A percentile compares a stretch with the other conserved stretches of the same genome.
Conservation (phyloP, 2,329 filamentous ascomycete genomes). For the Chaetomiaceae sp. region DNA sequence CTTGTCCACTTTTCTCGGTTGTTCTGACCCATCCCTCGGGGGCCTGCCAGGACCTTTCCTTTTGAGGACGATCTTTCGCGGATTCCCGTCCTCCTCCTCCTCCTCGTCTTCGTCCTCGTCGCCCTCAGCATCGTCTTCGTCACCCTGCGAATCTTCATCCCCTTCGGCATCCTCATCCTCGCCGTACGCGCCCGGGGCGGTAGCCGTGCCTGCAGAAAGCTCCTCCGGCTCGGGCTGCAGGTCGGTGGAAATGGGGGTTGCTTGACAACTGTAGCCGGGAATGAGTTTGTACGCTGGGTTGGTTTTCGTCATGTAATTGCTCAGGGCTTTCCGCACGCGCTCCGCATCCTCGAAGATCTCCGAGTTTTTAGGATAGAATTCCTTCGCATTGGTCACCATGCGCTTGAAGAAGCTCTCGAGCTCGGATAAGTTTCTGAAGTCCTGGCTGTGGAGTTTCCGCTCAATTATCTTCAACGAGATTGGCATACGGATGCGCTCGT, state of each 20-base stretch:
- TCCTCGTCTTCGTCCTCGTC: conserved; percentile 29
- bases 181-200: conserved; percentile 33
- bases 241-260: conserved; percentile 56
- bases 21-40: conserved; percentile 34
- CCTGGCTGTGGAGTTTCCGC: conserved; percentile 62
- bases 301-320: conserved; percentile 80
- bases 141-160: conserved; percentile 31
- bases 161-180: conserved; percentile 31
- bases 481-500: conserved; percentile 70
- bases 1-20: conserved; percentile 29
- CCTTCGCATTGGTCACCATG: conserved; percentile 82
- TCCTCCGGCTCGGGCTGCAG: conserved; percentile 19
- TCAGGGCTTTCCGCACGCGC: conserved; percentile 77
- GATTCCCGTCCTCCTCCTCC: conserved; percentile 27
- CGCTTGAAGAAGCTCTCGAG: conserved; percentile 84
- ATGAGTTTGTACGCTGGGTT: conserved; percentile 75
- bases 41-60: conserved; percentile 32
- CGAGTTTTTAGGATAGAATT: conserved; percentile 71
- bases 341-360: conserved; percentile 79
- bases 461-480: conserved; percentile 76
- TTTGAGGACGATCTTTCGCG: conserved; percentile 25
- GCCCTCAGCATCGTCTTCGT: conserved; percentile 29
- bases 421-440: conserved; percentile 66
- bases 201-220: conserved; percentile 29
- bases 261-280: conserved; percentile 62